Evolutionary conservation across 345 rosid genomes (phyloP).

Genomic region (Eucalyptus brandiana): DNA sequence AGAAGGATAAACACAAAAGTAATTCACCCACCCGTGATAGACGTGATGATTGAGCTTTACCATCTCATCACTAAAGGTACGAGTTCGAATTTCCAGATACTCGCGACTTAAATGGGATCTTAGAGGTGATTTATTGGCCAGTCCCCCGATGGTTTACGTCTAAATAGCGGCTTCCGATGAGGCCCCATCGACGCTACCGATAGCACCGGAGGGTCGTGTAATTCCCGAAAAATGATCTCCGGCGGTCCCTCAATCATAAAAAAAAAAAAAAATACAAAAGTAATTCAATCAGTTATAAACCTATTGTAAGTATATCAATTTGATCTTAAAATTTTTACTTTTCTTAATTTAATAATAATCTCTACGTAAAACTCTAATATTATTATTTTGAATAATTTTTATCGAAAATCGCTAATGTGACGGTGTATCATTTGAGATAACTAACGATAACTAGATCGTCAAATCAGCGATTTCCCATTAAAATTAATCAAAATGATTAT

Average conservation of each 20-base stretch:
- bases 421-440: rapidly evolving
- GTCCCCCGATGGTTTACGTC: rapidly evolving
- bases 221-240: rapidly evolving
- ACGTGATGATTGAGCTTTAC: no score
- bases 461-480: rapidly evolving
- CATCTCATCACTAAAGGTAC: rapidly evolving
- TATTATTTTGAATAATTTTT: neutral
- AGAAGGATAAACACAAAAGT: neutral
- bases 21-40: no score
- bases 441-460: rapidly evolving
- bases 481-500: neutral
- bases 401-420: rapidly evolving
- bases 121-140: rapidly evolving
- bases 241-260: rapidly evolving
- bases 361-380: neutral
- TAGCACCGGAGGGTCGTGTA: rapidly evolving
- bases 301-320: neutral
- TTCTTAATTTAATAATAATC: neutral
- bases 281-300: neutral
- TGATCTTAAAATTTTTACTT: neutral
- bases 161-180: rapidly evolving
- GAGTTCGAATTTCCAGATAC: rapidly evolving
- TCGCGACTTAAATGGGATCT: rapidly evolving
- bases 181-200: rapidly evolving
- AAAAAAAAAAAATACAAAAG: no score